These are phyloP conservation scores for Apiospora aurea DNA, from an alignment of 2,329 filamentous ascomycete genomes.

Conservation along the genomic window DNA sequence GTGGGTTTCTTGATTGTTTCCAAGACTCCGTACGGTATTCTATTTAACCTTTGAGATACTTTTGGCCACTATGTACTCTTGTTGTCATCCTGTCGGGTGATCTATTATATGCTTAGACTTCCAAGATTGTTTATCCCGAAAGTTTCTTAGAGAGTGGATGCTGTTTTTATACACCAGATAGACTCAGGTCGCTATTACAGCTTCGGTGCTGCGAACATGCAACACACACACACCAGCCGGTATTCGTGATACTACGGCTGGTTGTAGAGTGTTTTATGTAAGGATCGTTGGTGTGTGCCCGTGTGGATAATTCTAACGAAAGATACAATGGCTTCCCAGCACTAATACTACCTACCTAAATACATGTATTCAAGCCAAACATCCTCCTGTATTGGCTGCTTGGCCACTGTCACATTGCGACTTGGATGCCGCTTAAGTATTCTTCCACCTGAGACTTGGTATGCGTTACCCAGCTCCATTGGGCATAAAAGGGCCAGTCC, in stretches of 20 bases:
- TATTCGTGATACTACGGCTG: background rate
- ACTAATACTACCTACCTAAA: background rate
- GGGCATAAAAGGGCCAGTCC: conserved; percentile 7
- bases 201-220: background rate
- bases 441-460: conserved; percentile 3
- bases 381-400: background rate
- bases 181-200: too few species aligned
- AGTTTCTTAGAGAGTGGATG: background rate
- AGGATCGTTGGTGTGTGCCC: too few species aligned
- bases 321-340: background rate
- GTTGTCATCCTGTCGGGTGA: background rate
- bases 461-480: background rate
- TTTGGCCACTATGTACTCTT: background rate
- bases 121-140: background rate
- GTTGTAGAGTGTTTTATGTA: background rate
- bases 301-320: background rate
- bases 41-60: background rate
- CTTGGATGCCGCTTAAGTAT: background rate
- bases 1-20: background rate
- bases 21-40: background rate
- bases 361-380: background rate
- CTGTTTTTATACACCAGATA: background rate
- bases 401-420: background rate
- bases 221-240: background rate
- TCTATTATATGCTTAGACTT: background rate